Percentiles rank a stretch among this genome's conserved stretches.
These are phyloP conservation scores for Lentinula aciculospora DNA, from an alignment of 768 basidiomycete genomes.

Conservation along the genomic window DNA sequence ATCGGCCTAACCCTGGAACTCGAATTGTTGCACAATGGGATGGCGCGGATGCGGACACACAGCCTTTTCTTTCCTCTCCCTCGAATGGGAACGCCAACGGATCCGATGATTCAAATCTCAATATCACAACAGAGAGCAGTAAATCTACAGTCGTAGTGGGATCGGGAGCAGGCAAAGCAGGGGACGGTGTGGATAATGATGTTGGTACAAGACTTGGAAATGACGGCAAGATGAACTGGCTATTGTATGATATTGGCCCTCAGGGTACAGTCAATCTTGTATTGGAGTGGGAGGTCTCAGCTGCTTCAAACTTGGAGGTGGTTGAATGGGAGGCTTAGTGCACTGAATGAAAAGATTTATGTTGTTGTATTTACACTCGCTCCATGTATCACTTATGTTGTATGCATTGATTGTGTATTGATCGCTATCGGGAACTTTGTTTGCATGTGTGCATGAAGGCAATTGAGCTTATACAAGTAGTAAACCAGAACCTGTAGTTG, in stretches of 20 bases:
- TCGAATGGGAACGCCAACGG: neutral
- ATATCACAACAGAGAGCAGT: neutral
- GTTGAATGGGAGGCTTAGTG: constrained; percentile 10
- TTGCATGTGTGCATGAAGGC: no score
- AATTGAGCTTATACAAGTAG: no score
- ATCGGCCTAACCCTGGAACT: neutral
- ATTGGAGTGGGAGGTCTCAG: constrained; percentile 31
- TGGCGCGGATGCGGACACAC: constrained; percentile 24
- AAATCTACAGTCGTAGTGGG: neutral
- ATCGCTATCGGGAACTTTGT: no score
- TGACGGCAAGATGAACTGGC: constrained; percentile 28
- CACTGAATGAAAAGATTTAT: no score
- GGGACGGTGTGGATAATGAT: neutral
- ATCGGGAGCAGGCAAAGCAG: neutral
- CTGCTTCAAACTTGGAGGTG: constrained; percentile 19
- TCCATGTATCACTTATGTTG: no score
- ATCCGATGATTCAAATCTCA: neutral
- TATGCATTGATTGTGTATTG: no score
- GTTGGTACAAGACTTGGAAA: constrained; percentile 20
- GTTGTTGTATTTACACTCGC: no score
- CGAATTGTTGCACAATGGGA: constrained; percentile 32
- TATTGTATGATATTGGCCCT: constrained; percentile 21
- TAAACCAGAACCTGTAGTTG: no score
- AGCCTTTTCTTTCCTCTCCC: neutral
- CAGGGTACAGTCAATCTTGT: constrained; percentile 26